phyloP scores from a whole-genome alignment of 2,329 filamentous ascomycete genomes.

The Fusarium kyushuense region DNA sequence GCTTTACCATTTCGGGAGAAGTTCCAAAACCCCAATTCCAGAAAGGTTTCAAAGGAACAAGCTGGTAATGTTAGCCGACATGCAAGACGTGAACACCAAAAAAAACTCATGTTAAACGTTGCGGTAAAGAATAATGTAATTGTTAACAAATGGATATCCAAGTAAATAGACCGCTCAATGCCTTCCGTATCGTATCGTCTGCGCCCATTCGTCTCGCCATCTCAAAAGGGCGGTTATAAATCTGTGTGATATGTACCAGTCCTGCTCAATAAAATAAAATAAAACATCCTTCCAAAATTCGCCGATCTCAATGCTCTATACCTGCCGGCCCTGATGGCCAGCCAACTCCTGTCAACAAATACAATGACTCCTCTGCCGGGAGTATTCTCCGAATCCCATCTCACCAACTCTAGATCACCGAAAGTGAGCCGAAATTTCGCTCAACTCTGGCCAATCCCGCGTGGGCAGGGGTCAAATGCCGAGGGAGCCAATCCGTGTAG shows the following conservation, averaged over 20 bases:
- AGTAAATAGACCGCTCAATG: constrained; percentile 40
- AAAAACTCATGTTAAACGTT: constrained; percentile 9
- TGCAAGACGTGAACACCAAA: constrained; percentile 10
- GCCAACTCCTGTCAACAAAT: constrained; percentile 40
- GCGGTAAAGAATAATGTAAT: constrained; percentile 31
- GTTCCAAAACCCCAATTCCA: constrained; percentile 6
- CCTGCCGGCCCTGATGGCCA: constrained; percentile 13
- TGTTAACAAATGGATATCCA: constrained; percentile 45
- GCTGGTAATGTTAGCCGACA: constrained; percentile 13
- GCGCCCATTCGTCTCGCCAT: constrained; percentile 33
- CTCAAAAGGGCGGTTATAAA: constrained; percentile 25
- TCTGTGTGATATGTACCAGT: constrained; percentile 31
- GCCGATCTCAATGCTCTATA: constrained; percentile 19
- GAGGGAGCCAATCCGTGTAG: constrained; percentile 18
- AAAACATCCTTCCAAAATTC: constrained; percentile 17
- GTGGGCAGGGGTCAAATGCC: constrained; percentile 30
- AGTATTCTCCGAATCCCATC: constrained; percentile 29
- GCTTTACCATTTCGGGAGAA: constrained; percentile 28
- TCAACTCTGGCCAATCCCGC: constrained; percentile 21
- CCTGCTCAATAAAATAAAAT: constrained; percentile 13
- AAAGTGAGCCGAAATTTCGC: constrained; percentile 38
- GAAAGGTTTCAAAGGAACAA: neutral
- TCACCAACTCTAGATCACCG: constrained; percentile 31
- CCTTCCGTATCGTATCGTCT: constrained; percentile 21
- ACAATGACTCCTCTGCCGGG: constrained; percentile 26